phyloP scores from a whole-genome alignment of 2,329 filamentous ascomycete species.

The Alternaria triticina region DNA sequence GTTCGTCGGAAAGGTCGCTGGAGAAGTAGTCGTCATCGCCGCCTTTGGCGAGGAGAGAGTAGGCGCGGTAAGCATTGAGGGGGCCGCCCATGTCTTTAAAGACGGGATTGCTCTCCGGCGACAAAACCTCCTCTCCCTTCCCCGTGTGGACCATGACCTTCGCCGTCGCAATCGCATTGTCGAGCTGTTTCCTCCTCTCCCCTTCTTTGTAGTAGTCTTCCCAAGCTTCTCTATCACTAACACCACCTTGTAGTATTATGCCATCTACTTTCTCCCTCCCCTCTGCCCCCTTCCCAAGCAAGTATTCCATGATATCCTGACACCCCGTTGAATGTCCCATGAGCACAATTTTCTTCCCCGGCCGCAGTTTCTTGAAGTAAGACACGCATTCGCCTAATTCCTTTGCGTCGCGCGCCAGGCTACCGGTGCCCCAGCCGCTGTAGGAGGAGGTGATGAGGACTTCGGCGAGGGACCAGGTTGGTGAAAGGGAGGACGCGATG shows the following conservation, averaged over 20 bases:
- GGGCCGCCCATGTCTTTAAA: constrained; percentile 47
- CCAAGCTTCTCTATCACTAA: constrained; percentile 74
- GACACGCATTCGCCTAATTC: constrained; percentile 60
- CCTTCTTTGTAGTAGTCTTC: constrained; percentile 45
- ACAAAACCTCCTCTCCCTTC: constrained; percentile 62
- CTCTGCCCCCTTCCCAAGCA: constrained; percentile 43
- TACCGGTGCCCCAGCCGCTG: constrained; percentile 61
- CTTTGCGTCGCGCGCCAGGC: constrained; percentile 60
- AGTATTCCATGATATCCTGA: constrained; percentile 72
- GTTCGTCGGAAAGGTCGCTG: constrained; percentile 70
- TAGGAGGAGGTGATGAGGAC: constrained; percentile 61
- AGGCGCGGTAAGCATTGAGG: constrained; percentile 64
- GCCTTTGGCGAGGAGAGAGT: constrained; percentile 63
- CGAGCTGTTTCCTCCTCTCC: constrained; percentile 4
- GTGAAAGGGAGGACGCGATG: constrained; percentile 57
- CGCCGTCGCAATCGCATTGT: constrained; percentile 54
- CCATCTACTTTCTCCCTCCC: constrained; percentile 68
- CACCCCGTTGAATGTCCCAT: constrained; percentile 74
- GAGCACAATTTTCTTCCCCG: constrained; percentile 63
- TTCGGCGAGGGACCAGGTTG: constrained; percentile 61
- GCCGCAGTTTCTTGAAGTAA: constrained; percentile 55
- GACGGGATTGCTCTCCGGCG: constrained; percentile 41
- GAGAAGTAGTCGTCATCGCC: constrained; percentile 90
- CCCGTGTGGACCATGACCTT: constrained; percentile 63
- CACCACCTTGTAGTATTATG: constrained; percentile 79